Conservation (phyloP, 495 filamentous ascomycete genomes). For the Monascus purpureus region DNA sequence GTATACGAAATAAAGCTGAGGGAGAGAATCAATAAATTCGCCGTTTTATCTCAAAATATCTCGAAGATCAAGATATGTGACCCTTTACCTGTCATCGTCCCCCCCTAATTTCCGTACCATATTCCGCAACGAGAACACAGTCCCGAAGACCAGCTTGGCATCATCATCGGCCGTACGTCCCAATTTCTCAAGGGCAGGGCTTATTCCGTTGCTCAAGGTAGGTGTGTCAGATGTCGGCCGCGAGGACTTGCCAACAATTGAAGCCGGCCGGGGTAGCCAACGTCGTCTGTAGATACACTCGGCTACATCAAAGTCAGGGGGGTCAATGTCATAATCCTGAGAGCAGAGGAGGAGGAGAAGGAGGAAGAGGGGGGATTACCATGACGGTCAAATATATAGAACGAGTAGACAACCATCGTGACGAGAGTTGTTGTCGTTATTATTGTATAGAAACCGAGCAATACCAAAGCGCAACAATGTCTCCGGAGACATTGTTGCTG, state of each 20-base stretch:
- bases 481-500: no score
- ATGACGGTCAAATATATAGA: constrained; percentile 98
- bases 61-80: background rate
- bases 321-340: background rate
- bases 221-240: constrained; percentile 17
- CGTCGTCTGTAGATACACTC: constrained; percentile 93
- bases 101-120: constrained; percentile 94
- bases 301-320: constrained; percentile 34
- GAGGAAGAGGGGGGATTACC: constrained; percentile 39
- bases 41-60: background rate
- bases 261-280: constrained; percentile 46
- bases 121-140: constrained; percentile 87
- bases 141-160: constrained; percentile 93
- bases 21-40: constrained; percentile 1
- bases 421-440: no score
- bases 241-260: constrained; percentile 25
- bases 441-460: no score
- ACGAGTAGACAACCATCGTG: constrained; percentile 84
- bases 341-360: background rate
- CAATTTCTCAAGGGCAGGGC: constrained; percentile 22
- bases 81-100: constrained; percentile 62
- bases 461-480: no score
- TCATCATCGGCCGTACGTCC: constrained; percentile 63
- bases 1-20: constrained; percentile 81
- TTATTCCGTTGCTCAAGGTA: constrained; percentile 16